A percentile compares a stretch with the other conserved stretches of the same genome.
Conservation (phyloP, 352 stramenopile genomes). For the Phytophthora capsici region DNA sequence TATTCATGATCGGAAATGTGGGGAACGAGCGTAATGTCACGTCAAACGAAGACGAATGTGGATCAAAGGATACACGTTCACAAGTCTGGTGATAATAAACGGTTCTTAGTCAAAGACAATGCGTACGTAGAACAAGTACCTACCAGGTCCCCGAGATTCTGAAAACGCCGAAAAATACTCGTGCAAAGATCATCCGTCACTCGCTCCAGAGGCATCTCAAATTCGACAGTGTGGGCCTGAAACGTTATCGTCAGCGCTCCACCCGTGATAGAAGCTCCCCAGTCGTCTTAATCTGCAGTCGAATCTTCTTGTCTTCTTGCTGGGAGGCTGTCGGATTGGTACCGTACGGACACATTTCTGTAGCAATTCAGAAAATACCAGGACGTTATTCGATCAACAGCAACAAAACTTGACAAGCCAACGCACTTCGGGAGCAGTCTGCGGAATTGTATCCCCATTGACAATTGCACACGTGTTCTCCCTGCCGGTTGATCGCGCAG, state of each 20-base stretch:
- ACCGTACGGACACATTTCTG: constrained; percentile 80
- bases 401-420: neutral
- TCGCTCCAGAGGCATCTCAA: constrained; percentile 59
- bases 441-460: constrained; percentile 68
- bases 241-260: constrained; percentile 67
- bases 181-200: constrained; percentile 67
- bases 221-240: constrained; percentile 72
- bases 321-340: constrained; percentile 51
- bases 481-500: constrained; percentile 69
- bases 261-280: constrained; percentile 27
- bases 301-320: constrained; percentile 61
- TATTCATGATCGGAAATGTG: constrained; percentile 81
- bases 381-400: no score
- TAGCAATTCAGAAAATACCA: neutral
- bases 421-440: constrained; percentile 74
- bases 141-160: constrained; percentile 72
- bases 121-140: constrained; percentile 9
- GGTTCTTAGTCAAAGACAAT: constrained; percentile 1
- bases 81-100: constrained; percentile 36
- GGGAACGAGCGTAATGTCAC: constrained; percentile 74
- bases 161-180: constrained; percentile 68
- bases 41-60: constrained; percentile 50
- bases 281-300: constrained; percentile 38
- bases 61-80: constrained; percentile 40
- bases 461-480: constrained; percentile 79